These are phyloP conservation scores for Parasitella parasitica DNA, from an alignment of 371 early-diverging fungal species.

Conservation along the genomic window DNA sequence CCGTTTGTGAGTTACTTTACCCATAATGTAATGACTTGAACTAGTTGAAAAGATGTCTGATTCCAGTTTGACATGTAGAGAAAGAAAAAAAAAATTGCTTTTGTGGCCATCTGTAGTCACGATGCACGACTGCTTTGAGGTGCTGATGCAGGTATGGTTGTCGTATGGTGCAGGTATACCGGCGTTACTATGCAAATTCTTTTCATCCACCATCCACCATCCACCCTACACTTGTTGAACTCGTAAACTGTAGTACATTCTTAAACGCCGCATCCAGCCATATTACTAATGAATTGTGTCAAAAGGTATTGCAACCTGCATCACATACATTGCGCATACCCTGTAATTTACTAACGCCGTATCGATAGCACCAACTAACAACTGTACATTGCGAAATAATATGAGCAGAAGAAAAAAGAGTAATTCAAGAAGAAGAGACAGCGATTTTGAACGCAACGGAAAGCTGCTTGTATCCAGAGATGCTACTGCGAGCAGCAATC, in stretches of 20 bases:
- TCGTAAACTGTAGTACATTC: background rate
- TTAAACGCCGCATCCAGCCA: background rate
- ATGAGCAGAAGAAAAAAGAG: conserved; percentile 28
- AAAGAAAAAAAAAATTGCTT: background rate
- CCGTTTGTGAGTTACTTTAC: conserved; percentile 26
- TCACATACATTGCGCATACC: too few species aligned
- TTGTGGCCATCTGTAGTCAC: conserved; percentile 2
- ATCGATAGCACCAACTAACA: conserved; percentile 7
- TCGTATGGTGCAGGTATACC: too few species aligned
- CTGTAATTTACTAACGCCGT: background rate
- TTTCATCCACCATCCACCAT: background rate
- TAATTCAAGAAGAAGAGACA: conserved; percentile 16
- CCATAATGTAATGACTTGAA: conserved; percentile 19
- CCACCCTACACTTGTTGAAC: background rate
- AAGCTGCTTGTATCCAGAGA: conserved; percentile 6
- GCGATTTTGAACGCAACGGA: conserved; percentile 16
- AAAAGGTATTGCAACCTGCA: too few species aligned
- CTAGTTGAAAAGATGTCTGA: background rate
- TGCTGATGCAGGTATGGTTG: background rate
- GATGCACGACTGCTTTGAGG: background rate
- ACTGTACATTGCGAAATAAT: conserved; percentile 1
- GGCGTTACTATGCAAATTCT: too few species aligned
- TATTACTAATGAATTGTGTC: conserved; percentile 4
- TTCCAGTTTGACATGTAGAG: background rate
- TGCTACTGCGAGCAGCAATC: background rate